Percentiles rank a stretch among this genome's conserved stretches.
Evolutionary conservation across 208 protist species (phyloP).

Genomic region (Trypanosoma platydactyli): DNA sequence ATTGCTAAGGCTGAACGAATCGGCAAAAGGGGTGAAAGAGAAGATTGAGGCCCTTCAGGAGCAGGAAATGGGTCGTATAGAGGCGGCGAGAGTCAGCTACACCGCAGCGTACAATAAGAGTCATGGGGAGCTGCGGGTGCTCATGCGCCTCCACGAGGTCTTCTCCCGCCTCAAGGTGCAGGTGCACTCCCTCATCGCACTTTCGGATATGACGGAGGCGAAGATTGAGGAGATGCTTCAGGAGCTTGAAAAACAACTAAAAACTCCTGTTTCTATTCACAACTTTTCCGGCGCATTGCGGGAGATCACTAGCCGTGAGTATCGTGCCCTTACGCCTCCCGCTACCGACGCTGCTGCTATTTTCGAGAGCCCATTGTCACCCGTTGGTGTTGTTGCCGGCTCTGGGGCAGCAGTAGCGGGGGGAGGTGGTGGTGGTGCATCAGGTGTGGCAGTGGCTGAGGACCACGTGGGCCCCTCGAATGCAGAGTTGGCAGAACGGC

Average conservation of each 20-base stretch:
- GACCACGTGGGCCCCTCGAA: constrained; percentile 30
- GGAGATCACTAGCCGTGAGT: constrained; percentile 9
- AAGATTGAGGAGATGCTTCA: constrained; percentile 37
- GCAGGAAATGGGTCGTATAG: constrained; percentile 27
- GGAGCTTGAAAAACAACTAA: constrained; percentile 23
- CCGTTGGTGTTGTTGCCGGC: neutral
- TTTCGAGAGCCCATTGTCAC: neutral
- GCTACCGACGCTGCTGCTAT: neutral
- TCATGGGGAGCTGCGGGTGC: constrained; percentile 58
- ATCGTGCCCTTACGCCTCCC: neutral
- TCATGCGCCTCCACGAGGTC: constrained; percentile 60
- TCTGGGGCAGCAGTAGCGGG: neutral
- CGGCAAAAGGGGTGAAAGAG: constrained; percentile 33
- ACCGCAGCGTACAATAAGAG: constrained; percentile 43
- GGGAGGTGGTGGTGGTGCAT: neutral
- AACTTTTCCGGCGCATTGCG: constrained; percentile 10
- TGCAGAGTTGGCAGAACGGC: constrained; percentile 32
- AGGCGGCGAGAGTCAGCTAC: constrained; percentile 27
- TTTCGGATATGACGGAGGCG: constrained; percentile 50
- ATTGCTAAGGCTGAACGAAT: constrained; percentile 26
- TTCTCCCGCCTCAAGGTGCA: constrained; percentile 65
- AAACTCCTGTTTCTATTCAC: neutral
- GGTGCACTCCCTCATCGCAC: constrained; percentile 54
- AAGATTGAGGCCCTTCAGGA: constrained; percentile 33
- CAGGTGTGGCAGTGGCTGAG: constrained; percentile 11